Percentiles rank a stretch among this genome's conserved stretches.
These are phyloP conservation scores for Globomyces pollinis-pini DNA, from an alignment of 192 early-diverging fungal species.

Conservation along the genomic window DNA sequence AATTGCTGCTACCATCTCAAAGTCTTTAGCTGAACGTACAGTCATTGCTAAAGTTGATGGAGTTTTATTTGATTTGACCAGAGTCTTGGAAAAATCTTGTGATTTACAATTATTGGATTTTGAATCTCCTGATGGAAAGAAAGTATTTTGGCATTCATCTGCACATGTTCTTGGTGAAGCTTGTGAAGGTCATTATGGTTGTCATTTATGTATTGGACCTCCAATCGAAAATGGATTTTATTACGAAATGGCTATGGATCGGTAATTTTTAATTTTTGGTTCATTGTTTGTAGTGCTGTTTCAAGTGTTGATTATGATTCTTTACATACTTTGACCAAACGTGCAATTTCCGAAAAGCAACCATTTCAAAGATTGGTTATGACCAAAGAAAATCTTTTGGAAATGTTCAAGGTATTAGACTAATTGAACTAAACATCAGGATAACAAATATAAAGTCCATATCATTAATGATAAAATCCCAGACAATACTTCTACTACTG, in stretches of 20 bases:
- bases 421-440: conserved; percentile 6
- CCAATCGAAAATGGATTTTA: conserved; percentile 93
- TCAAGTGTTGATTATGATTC: conserved; percentile 72
- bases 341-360: conserved; percentile 92
- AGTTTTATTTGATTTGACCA: conserved; percentile 76
- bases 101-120: conserved; percentile 88
- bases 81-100: conserved; percentile 77
- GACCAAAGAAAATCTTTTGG: conserved; percentile 80
- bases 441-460: conserved; percentile 97
- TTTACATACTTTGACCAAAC: conserved; percentile 81
- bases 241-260: conserved; percentile 91
- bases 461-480: conserved; percentile 87
- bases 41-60: conserved; percentile 96
- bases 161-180: conserved; percentile 97
- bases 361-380: conserved; percentile 83
- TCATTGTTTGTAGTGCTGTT: no score
- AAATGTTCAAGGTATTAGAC: conserved; percentile 85
- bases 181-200: conserved; percentile 94
- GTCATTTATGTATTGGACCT: conserved; percentile 94
- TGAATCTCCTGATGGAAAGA: conserved; percentile 82
- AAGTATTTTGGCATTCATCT: conserved; percentile 97
- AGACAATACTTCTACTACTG: conserved; percentile 89
- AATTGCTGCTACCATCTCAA: conserved; percentile 80
- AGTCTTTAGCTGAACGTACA: conserved; percentile 80
- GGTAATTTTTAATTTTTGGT: neutral